These are phyloP conservation scores for Verticillium longisporum DNA, from an alignment of 2,329 filamentous ascomycete species.

Conservation along the genomic window DNA sequence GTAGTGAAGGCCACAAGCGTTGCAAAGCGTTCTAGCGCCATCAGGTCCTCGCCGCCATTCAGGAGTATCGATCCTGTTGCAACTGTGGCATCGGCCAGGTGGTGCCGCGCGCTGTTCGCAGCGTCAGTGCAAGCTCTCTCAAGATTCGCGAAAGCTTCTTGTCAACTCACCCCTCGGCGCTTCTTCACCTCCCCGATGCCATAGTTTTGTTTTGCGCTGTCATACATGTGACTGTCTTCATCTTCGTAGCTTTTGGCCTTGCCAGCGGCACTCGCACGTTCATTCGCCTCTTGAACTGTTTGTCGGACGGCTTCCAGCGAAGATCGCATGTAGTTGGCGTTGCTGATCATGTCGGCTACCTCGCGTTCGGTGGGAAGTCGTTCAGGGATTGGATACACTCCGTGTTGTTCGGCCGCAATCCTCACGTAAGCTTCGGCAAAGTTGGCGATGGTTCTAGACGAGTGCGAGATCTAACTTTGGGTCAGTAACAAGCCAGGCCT, in stretches of 20 bases:
- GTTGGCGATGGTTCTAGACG: slow-evolving; percentile 46
- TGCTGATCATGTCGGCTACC: slow-evolving; percentile 46
- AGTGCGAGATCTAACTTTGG: slow-evolving; percentile 37
- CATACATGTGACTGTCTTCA: slow-evolving; percentile 57
- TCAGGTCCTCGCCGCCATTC: slow-evolving; percentile 97
- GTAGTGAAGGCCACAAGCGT: slow-evolving; percentile 87
- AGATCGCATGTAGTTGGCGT: slow-evolving; percentile 43
- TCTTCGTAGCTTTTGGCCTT: slow-evolving; percentile 49
- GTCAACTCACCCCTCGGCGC: slow-evolving; percentile 74
- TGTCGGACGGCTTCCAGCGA: slow-evolving; percentile 49
- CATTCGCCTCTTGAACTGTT: slow-evolving; percentile 45
- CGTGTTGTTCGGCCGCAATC: slow-evolving; percentile 49
- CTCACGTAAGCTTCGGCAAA: slow-evolving; percentile 51
- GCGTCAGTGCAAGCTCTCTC: slow-evolving; percentile 19
- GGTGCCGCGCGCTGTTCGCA: slow-evolving; percentile 76
- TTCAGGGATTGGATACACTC: slow-evolving; percentile 44
- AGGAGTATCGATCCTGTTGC: slow-evolving; percentile 93
- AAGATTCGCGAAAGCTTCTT: not conserved
- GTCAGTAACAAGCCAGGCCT: slow-evolving; percentile 8
- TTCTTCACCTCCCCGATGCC: slow-evolving; percentile 78
- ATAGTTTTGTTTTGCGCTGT: slow-evolving; percentile 58
- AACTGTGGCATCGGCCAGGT: slow-evolving; percentile 93
- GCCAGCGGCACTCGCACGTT: slow-evolving; percentile 40
- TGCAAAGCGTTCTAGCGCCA: slow-evolving; percentile 90
- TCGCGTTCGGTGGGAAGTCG: slow-evolving; percentile 50